Evolutionary conservation across 352 stramenopile genomes (phyloP), one percentile per base, ranked within the genome.

Genomic region (Paralagenidium karlingii): DNA sequence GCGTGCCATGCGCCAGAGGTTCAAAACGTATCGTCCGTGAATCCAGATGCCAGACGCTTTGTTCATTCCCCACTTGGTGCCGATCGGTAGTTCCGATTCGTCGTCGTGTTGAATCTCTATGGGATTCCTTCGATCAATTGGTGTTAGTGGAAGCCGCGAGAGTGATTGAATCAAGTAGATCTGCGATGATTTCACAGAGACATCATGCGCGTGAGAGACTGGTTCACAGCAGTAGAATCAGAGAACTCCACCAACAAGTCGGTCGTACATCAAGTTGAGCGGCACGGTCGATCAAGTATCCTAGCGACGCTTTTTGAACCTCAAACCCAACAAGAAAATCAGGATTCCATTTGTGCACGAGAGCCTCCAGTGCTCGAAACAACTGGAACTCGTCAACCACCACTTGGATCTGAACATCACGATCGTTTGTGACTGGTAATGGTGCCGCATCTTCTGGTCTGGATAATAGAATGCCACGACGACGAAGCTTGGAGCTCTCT

Each of bases 281-380:
- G 8, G 63, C 73, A 40, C 82, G 57, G 46, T 83, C 58, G 22
- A 93, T 54, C 34, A 92, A 37, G 36, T 90, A 93, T 27, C 80
- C 80, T 24, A 78, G 63, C 3, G 78, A 87, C 38, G 53, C 42
- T 19, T 82, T 78, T 51, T 94, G 78, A 1, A 92, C 61, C 49
- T 96, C 85, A 58, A 83, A 96, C 9, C 84, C 82, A 29, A 66
- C 53, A 26, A 96, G 55, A 31, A 95, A 89, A 42, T 96, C 85
- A n/a, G 83, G 83, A 40, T 96, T 81, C 65, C 71, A 84, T 9
- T 55, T 29, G 8, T 58, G 53, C 22, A 95, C 67, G 12, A 92
- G 30, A 10, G 24, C 33, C 21, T 80, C 55, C 5, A 94, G 26
- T 18, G 39, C 53, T 10, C 34, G 38, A 18, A 95, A 55, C 19